Conservation (phyloP, 257 asterid species). For the Paraleonurus japonicus region DNA sequence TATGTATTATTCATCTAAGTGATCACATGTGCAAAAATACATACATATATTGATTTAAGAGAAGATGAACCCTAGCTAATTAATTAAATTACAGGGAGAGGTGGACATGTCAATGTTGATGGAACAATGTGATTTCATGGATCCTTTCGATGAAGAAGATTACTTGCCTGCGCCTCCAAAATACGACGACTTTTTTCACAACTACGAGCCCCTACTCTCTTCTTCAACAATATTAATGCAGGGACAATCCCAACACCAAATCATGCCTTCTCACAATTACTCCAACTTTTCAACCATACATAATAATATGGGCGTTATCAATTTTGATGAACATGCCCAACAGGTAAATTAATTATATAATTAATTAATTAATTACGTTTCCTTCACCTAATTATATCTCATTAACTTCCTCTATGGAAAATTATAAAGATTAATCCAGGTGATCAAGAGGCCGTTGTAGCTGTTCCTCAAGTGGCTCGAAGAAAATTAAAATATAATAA, state of each 20-base stretch:
- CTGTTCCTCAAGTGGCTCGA: conserved; percentile 14
- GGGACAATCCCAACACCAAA: background rate
- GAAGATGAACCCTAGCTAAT: too few relatives aligned
- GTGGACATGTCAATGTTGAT: conserved; percentile 16
- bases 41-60: too few relatives aligned
- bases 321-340: conserved; percentile 15
- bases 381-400: too few relatives aligned
- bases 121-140: conserved; percentile 17
- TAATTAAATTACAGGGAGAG: conserved; percentile 12
- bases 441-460: background rate
- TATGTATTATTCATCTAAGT: too few relatives aligned
- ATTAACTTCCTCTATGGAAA: too few relatives aligned
- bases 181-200: background rate
- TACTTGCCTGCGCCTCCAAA: background rate
- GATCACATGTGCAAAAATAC: too few relatives aligned
- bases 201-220: too few relatives aligned
- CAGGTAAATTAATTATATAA: background rate
- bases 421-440: background rate
- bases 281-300: background rate
- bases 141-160: conserved; percentile 26
- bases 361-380: too few relatives aligned
- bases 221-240: background rate
- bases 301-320: background rate
- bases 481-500: background rate
- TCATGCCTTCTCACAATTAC: background rate